Evolutionary conservation across 306 rosid species (phyloP).

Genomic region (Hylodesmum podocarpum): DNA sequence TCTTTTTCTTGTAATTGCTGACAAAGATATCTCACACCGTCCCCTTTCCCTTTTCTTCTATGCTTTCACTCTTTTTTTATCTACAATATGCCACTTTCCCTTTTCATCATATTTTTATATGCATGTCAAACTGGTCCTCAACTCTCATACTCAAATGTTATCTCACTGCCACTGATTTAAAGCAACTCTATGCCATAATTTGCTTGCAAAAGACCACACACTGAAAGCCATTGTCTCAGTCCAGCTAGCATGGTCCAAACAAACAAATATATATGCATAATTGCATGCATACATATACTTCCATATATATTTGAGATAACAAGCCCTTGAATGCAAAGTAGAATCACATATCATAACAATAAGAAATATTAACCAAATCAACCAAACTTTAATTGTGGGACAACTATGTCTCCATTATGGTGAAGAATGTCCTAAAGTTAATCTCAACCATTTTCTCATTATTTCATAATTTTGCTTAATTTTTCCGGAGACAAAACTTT

Average conservation of each 20-base stretch:
- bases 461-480: not conserved
- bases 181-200: constrained; percentile 29
- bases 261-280: not conserved
- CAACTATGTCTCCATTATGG: constrained; percentile 33
- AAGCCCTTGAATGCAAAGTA: not conserved
- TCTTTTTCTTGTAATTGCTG: not conserved
- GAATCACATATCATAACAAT: not conserved
- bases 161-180: constrained; percentile 2
- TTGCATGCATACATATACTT: not conserved
- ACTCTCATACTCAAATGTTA: not conserved
- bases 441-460: constrained; percentile 18
- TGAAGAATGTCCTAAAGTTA: constrained; percentile 27
- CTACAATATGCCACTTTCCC: constrained; percentile 14
- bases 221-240: constrained; percentile 4
- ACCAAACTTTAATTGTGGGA: too few relatives aligned
- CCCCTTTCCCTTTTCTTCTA: constrained; percentile 17
- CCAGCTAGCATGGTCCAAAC: not conserved
- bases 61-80: constrained; percentile 22
- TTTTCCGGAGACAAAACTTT: too few relatives aligned
- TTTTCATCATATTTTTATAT: not conserved
- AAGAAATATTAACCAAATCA: not conserved
- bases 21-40: constrained; percentile 19
- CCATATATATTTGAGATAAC: not conserved
- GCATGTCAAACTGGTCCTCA: constrained; percentile 10
- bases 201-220: constrained; percentile 11